Conservation (phyloP, 1,139 yeast species). For the Blastobotrys ciferrii region DNA sequence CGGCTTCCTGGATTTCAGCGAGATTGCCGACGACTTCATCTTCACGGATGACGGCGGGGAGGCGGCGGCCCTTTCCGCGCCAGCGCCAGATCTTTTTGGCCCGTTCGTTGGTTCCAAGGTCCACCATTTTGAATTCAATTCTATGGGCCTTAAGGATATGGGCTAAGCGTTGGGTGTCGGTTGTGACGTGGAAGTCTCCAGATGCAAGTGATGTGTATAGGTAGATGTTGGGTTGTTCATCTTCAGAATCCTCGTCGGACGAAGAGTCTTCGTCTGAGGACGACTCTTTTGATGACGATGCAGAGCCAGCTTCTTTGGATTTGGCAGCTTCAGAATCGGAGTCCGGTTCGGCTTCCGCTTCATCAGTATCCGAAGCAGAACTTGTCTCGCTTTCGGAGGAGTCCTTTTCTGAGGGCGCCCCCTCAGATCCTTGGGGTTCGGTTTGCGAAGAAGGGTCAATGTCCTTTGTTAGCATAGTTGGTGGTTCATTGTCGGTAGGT, state of each 20-base stretch:
- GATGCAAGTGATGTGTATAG: slow-evolving; percentile 87
- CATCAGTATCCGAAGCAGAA: slow-evolving; percentile 10
- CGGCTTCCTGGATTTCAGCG: slow-evolving; percentile 52
- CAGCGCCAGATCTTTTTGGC: slow-evolving; percentile 88
- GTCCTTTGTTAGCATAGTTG: too few relatives aligned
- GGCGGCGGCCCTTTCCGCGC: slow-evolving; percentile 65
- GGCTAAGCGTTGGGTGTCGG: slow-evolving; percentile 74
- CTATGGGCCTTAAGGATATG: slow-evolving; percentile 77
- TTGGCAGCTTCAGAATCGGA: background rate
- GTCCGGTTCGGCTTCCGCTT: slow-evolving; percentile 9
- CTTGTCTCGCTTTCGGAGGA: slow-evolving; percentile 8
- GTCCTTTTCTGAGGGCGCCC: background rate
- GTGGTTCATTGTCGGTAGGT: too few relatives aligned
- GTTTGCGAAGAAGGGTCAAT: too few relatives aligned
- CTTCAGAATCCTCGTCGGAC: slow-evolving; percentile 11
- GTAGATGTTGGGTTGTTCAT: slow-evolving; percentile 41
- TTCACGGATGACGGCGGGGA: slow-evolving; percentile 95
- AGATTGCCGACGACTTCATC: slow-evolving; percentile 77
- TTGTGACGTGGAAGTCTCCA: slow-evolving; percentile 75
- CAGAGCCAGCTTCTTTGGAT: background rate
- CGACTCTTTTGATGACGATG: background rate
- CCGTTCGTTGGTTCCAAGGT: slow-evolving; percentile 82
- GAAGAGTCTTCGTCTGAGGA: slow-evolving; percentile 8
- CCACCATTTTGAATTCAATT: slow-evolving; percentile 66
- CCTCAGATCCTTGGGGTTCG: too few relatives aligned